Evolutionary conservation across 108 stramenopile genomes (phyloP).

Genomic region (Chaetoceros muelleri): DNA sequence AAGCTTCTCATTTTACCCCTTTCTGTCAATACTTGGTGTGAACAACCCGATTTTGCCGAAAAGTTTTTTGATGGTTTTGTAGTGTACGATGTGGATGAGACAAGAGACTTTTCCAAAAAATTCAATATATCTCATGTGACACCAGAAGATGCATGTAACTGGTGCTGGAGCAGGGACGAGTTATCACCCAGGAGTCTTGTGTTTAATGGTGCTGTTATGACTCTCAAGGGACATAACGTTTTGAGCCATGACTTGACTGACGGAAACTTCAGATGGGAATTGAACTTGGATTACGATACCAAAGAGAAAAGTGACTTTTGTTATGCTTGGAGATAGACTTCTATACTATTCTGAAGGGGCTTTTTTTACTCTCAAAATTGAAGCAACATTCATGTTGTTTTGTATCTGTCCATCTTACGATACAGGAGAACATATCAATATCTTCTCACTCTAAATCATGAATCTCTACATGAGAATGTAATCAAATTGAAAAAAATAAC

Average conservation of each 20-base stretch:
- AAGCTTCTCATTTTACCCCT: constrained; percentile 34
- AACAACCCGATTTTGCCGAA: background rate
- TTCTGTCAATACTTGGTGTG: constrained; percentile 7
- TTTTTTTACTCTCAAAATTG: too few relatives aligned
- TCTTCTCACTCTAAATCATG: too few relatives aligned
- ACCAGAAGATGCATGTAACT: constrained; percentile 2
- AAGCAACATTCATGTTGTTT: too few relatives aligned
- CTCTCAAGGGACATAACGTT: constrained; percentile 21
- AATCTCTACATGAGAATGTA: too few relatives aligned
- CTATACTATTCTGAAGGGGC: too few relatives aligned
- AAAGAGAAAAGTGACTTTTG: too few relatives aligned
- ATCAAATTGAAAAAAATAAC: too few relatives aligned
- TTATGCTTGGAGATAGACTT: too few relatives aligned
- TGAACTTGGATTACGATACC: too few relatives aligned
- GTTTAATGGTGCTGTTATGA: constrained; percentile 34
- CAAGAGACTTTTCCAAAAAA: constrained; percentile 5
- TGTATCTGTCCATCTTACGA: too few relatives aligned
- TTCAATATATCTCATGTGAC: constrained; percentile 25
- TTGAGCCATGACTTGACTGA: constrained; percentile 24
- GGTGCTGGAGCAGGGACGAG: constrained; percentile 11
- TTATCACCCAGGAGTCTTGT: constrained; percentile 32
- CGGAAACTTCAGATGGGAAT: too few relatives aligned
- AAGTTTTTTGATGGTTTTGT: constrained; percentile 36
- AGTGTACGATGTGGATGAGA: constrained; percentile 29
- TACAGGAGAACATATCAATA: too few relatives aligned